Conservation (phyloP, 345 rosid species). For the Aurinia saxatilis region DNA sequence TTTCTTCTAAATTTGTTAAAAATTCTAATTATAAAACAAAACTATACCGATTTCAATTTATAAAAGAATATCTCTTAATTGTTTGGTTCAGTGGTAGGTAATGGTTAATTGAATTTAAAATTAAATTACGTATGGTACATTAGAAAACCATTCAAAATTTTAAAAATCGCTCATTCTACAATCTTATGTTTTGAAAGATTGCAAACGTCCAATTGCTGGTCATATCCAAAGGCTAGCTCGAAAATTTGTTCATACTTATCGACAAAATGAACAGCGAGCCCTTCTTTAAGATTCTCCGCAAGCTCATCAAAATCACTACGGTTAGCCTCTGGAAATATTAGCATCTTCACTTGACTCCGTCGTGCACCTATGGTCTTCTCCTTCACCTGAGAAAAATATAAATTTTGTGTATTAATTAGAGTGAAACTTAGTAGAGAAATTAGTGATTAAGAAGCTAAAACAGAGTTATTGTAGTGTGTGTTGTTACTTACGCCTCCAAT, state of each 20-base stretch:
- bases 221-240: constrained; percentile 23
- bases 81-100: no score
- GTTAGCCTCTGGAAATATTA: constrained; percentile 74
- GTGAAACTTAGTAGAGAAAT: background rate
- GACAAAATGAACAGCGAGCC: constrained; percentile 78
- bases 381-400: constrained; percentile 48
- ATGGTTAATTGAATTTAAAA: no score
- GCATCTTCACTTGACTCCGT: constrained; percentile 64
- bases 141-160: no score
- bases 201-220: no score
- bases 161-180: no score
- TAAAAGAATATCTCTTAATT: no score
- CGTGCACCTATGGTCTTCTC: constrained; percentile 92
- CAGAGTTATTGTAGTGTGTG: background rate
- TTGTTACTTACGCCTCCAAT: constrained; percentile 72
- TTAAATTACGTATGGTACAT: no score
- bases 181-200: no score
- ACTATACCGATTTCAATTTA: no score
- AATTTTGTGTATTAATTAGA: background rate
- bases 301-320: constrained; percentile 81
- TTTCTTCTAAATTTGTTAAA: no score
- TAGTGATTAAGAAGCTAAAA: background rate
- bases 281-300: constrained; percentile 67
- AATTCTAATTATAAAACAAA: no score
- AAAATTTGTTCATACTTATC: constrained; percentile 55